These are phyloP conservation scores for Geotrichum phurueaensis DNA, from an alignment of 1,139 yeast species.

Conservation along the genomic window DNA sequence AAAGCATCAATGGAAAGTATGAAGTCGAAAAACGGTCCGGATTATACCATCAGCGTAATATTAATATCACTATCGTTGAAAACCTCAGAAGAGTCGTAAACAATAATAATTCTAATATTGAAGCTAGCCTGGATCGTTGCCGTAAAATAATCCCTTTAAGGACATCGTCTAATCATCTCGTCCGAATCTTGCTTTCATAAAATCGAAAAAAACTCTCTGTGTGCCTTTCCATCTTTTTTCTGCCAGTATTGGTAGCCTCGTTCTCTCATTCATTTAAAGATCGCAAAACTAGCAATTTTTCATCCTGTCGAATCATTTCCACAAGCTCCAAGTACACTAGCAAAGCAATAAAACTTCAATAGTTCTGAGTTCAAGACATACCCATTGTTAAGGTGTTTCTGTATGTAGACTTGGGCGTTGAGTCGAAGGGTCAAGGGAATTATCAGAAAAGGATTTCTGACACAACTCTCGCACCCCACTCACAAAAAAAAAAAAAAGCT, in stretches of 20 bases:
- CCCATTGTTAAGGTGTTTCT: constrained; percentile 13
- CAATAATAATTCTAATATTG: no score
- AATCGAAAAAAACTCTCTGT: no score
- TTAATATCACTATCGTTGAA: no score
- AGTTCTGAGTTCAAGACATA: not conserved
- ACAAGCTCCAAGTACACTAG: not conserved
- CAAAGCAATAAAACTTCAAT: not conserved
- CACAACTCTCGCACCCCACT: not conserved
- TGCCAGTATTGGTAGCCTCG: not conserved
- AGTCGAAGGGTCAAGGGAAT: constrained; percentile 7
- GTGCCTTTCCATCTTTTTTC: not conserved
- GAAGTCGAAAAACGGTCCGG: no score
- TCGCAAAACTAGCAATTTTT: not conserved
- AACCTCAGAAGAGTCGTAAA: no score
- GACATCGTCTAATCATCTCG: no score
- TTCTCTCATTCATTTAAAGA: not conserved
- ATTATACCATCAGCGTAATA: no score
- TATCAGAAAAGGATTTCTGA: not conserved
- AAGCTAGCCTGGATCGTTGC: no score
- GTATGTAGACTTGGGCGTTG: constrained; percentile 14
- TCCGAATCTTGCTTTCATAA: no score
- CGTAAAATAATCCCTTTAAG: no score
- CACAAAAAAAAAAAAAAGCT: not conserved
- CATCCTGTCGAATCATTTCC: not conserved
- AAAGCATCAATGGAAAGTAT: no score